Evolutionary conservation across 441 rosid species (phyloP).

Genomic region (Erodium texanum): DNA sequence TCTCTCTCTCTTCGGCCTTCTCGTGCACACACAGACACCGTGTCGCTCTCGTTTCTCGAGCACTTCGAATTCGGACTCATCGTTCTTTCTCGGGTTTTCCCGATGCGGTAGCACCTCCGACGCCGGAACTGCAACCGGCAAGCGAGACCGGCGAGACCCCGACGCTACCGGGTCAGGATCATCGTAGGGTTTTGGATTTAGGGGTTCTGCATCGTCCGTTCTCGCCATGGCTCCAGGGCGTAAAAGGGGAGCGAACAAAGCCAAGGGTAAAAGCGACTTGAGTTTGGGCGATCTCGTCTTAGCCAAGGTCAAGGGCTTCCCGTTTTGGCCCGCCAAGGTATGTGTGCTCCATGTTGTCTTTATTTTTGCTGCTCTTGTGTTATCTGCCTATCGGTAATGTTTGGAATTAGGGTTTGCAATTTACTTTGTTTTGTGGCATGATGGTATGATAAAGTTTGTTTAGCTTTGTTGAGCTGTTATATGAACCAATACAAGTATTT

Average conservation of each 20-base stretch:
- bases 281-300: slow-evolving; percentile 95
- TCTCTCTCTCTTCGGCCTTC: not conserved
- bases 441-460: not conserved
- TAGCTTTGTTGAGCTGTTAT: not conserved
- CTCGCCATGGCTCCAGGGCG: slow-evolving; percentile 91
- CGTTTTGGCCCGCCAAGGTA: slow-evolving; percentile 99
- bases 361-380: not conserved
- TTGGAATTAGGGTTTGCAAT: slow-evolving; percentile 4
- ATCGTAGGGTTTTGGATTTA: slow-evolving; percentile 8
- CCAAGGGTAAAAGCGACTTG: slow-evolving; percentile 56
- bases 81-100: not conserved
- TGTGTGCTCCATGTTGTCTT: not conserved
- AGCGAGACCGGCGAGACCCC: slow-evolving; percentile 26
- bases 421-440: not conserved
- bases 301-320: slow-evolving; percentile 97
- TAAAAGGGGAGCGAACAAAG: slow-evolving; percentile 75
- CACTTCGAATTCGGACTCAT: not conserved
- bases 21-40: not conserved
- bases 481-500: not conserved
- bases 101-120: slow-evolving; percentile 20
- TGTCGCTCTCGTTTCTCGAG: not conserved
- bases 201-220: slow-evolving; percentile 11
- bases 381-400: not conserved
- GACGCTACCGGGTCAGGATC: slow-evolving; percentile 7
- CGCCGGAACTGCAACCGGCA: slow-evolving; percentile 34